Evolutionary conservation across 768 basidiomycete genomes (phyloP), one percentile per base, ranked within the genome.

Genomic region (Gelatoporia subvermispora): DNA sequence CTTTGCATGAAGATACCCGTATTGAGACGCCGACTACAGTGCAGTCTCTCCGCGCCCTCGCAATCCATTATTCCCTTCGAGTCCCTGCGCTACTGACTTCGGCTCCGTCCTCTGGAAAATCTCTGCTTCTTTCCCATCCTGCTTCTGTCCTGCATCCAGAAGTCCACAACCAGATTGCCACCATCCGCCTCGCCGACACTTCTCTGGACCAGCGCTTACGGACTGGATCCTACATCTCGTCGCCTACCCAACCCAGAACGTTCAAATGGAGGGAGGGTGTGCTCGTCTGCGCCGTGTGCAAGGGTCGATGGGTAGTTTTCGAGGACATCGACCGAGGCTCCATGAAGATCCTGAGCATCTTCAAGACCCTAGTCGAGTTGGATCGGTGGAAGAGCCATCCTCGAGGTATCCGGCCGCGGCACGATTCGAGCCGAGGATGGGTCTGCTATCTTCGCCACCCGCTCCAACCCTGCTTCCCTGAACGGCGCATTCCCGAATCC

Each of bases 181-280:
- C 80, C 1, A 84, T 99, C 50, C 88, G 95, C 58, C 81, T 98
- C 21, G 91, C 93, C 5, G 96, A 98, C 58, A 95, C 93, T 0
- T 95, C 95, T 2, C 75, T 99, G 39, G 95, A 99, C 61, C 86
- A 93, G 24, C 87, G 95, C 21, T 86, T 93, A 0, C 76, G 98
- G 4, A 77, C 98, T 38, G 95, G 96, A 4, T 93, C 92, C 2
- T 95, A 98, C 50, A 73, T 92, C 2, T 95, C 95, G 2, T 96
- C 95, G 0, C 74, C 85, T 0, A 81, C 77, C 1, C 78, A 78
- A 21, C 84, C 92, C 0, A 95, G 95, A 4, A 82, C 81, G 2
- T 99, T 99, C 58, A 90, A 95, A 57, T 99, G 94, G 90, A 90
- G 87, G 67, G 93, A 97, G 54, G 96, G 96, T 5, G 85, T 93